Conservation (phyloP, 768 basidiomycete species). For the Phlegmacium glaucopus region DNA sequence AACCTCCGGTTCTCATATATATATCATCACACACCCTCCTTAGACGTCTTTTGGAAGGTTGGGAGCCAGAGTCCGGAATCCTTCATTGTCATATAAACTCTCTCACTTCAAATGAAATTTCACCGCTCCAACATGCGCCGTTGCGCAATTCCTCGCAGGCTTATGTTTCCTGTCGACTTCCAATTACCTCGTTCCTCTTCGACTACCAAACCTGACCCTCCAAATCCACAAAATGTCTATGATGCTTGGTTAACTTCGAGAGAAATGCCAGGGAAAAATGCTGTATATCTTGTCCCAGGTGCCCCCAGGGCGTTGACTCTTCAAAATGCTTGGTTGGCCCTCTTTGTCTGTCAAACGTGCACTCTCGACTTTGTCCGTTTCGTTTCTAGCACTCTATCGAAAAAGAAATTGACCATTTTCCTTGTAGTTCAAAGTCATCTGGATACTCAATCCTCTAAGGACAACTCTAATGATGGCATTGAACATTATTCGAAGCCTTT, state of each 20-base stretch:
- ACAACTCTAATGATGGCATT: conserved; percentile 68
- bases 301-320: conserved; percentile 62
- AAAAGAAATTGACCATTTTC: conserved; percentile 3
- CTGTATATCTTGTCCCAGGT: conserved; percentile 55
- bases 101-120: conserved; percentile 28
- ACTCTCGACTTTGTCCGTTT: conserved; percentile 50
- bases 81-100: conserved; percentile 25
- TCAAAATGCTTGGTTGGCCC: conserved; percentile 55
- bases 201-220: conserved; percentile 16
- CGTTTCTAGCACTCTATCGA: conserved; percentile 2
- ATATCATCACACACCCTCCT: conserved; percentile 28
- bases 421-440: conserved; percentile 38
- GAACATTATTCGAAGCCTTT: conserved; percentile 68
- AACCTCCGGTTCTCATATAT: conserved; percentile 47
- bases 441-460: conserved; percentile 60
- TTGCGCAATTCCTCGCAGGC: conserved; percentile 30
- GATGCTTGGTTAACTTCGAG: conserved; percentile 63
- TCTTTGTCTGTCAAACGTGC: conserved; percentile 49
- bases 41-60: conserved; percentile 22
- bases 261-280: conserved; percentile 42
- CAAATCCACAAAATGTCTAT: conserved; percentile 32
- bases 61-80: conserved; percentile 19
- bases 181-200: conserved; percentile 24
- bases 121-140: conserved; percentile 38
- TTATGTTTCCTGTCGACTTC: conserved; percentile 35